These are phyloP conservation scores for Penicillium sp. DNA, from an alignment of 2,329 filamentous ascomycete species.

Conservation along the genomic window DNA sequence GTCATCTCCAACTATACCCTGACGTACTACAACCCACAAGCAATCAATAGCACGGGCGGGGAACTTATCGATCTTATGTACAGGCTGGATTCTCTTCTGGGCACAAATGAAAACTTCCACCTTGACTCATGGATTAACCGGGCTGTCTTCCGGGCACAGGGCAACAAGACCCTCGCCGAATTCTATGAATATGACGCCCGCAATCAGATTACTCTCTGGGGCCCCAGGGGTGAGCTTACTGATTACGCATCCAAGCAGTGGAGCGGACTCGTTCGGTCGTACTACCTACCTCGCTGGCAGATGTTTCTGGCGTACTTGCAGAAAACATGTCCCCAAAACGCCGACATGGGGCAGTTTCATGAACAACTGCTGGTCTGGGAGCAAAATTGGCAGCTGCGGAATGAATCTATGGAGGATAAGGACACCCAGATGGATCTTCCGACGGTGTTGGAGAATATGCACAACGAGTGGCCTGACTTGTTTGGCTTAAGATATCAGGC, in stretches of 20 bases:
- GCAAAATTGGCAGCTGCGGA: too few relatives aligned
- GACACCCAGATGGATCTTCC: too few relatives aligned
- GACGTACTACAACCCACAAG: constrained; percentile 16
- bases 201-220: constrained; percentile 56
- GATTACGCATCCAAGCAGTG: constrained; percentile 55
- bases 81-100: constrained; percentile 45
- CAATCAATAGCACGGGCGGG: constrained; percentile 25
- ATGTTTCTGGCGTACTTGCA: constrained; percentile 45
- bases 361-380: too few relatives aligned
- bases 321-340: neutral
- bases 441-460: too few relatives aligned
- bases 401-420: too few relatives aligned
- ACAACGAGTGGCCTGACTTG: too few relatives aligned
- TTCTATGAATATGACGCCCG: constrained; percentile 50
- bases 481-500: too few relatives aligned
- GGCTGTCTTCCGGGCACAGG: constrained; percentile 35
- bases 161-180: constrained; percentile 25
- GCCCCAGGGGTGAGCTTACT: constrained; percentile 49
- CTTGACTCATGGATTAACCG: constrained; percentile 46
- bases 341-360: too few relatives aligned
- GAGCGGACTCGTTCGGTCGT: constrained; percentile 48
- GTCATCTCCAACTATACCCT: constrained; percentile 39
- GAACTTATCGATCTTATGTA: constrained; percentile 38
- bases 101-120: constrained; percentile 44
- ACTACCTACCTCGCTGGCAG: constrained; percentile 51